Percentiles rank a stretch among this genome's conserved stretches.
Evolutionary conservation across 2,329 filamentous ascomycete genomes (phyloP).

Genomic region (Arthroderma sp.): DNA sequence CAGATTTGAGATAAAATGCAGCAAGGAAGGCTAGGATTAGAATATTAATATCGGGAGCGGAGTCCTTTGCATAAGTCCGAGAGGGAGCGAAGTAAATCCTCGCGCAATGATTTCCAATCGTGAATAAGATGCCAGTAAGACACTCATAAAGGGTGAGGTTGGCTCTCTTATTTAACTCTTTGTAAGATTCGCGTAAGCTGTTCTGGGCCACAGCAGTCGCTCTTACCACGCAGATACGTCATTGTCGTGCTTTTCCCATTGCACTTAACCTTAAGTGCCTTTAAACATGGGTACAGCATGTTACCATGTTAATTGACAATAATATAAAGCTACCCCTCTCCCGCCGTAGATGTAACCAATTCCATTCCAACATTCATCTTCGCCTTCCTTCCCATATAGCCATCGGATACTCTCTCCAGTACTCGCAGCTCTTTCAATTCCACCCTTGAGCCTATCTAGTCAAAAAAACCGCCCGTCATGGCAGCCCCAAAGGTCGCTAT

Average conservation of each 20-base stretch:
- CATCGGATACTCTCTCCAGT: neutral
- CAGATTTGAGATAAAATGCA: neutral
- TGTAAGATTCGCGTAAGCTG: slow-evolving; percentile 2
- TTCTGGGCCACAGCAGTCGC: neutral
- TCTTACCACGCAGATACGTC: neutral
- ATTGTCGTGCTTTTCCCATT: neutral
- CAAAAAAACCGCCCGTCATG: neutral
- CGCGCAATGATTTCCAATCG: neutral
- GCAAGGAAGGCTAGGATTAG: neutral
- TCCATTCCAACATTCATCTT: neutral
- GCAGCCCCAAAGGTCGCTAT: slow-evolving; percentile 92
- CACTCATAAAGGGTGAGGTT: neutral
- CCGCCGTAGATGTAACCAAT: neutral
- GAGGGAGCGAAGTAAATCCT: neutral
- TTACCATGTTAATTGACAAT: neutral
- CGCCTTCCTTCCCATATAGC: neutral
- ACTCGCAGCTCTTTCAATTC: neutral
- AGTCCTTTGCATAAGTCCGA: neutral
- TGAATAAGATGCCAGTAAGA: neutral
- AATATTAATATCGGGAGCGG: neutral
- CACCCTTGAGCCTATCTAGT: neutral
- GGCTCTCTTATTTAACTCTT: neutral
- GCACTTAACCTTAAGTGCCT: neutral
- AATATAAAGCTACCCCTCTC: neutral
- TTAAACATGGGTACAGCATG: neutral